phyloP scores from a whole-genome alignment of 176 grass and related monocot genomes.

The Avena sativa region DNA sequence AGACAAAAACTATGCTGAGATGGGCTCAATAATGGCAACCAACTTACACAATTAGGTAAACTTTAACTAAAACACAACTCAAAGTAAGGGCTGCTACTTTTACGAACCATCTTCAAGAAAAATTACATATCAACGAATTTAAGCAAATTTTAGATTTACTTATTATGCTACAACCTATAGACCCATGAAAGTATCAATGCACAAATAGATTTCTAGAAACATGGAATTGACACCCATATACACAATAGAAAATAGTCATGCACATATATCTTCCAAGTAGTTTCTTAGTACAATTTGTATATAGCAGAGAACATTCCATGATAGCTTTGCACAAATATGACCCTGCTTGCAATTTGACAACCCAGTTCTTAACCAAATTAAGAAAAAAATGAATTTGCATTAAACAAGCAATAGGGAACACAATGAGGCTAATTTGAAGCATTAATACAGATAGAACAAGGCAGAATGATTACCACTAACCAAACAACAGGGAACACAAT shows the following conservation, averaged over 20 bases:
- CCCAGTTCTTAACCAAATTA: background rate
- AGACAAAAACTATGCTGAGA: background rate
- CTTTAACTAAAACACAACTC: background rate
- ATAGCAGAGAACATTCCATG: background rate
- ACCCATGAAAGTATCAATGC: background rate
- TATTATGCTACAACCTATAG: background rate
- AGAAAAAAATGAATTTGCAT: background rate
- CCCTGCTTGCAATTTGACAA: background rate
- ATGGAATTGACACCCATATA: background rate
- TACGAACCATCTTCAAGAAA: background rate
- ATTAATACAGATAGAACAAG: no score
- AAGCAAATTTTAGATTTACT: no score
- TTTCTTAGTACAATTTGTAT: background rate
- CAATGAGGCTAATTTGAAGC: no score
- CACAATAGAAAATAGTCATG: background rate
- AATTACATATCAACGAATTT: no score
- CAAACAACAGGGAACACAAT: no score
- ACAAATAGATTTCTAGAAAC: background rate
- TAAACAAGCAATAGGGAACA: no score
- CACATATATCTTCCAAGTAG: background rate
- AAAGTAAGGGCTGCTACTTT: background rate
- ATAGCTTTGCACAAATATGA: background rate
- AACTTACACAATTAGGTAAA: slow-evolving; percentile 10
- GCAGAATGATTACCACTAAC: no score
- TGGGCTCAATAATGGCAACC: slow-evolving; percentile 39